Evolutionary conservation across 176 grass and related monocot species (phyloP), one percentile per base, ranked within the genome.

Genomic region (Oryza nivara): DNA sequence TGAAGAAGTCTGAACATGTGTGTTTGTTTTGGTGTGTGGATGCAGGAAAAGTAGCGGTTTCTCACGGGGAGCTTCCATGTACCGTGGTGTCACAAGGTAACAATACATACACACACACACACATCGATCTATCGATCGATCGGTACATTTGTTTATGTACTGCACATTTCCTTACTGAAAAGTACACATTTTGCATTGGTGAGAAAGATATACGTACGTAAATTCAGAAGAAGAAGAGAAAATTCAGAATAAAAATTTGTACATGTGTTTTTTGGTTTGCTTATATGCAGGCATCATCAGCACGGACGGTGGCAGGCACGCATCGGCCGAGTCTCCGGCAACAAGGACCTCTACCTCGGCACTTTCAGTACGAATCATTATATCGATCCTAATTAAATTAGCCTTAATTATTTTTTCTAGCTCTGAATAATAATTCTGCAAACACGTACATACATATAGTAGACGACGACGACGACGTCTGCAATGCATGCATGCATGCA

Each of bases 301-400:
- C 97, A 99, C 84, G 93, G 97, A 22, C 84, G 97, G 65, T 99
- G 97, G 97, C 97, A 99, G 91, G 97, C 97, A 20, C 89, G 97
- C 83, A 99, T 99, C 51, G 97, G 97, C 26, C 81, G 97, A 66
- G 97, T 99, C 80, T 94, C 97, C 54, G 97, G 97, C 73, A 99
- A 99, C 91, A 99, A 99, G 83, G 97, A 99, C 87, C 97, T 99
- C 91, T 99, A 99, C 85, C 93, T 99, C 52, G 97, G 97, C 87
- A 99, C 97, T 0, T 99, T 96, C 94, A 95, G 96, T 98, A 80
- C 70, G 90, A 9, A 23, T 63, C 7, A 5, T 43, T 4, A 36
- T 38, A 36, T 38, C 6, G 36, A 38, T 38, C 43, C 43, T 45
- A 45, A 45, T 49, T 49, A 38, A 38, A 38, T 38, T 38, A 38